These are phyloP conservation scores for Solanum pennellii DNA, from an alignment of 257 asterid genomes.

Conservation along the genomic window DNA sequence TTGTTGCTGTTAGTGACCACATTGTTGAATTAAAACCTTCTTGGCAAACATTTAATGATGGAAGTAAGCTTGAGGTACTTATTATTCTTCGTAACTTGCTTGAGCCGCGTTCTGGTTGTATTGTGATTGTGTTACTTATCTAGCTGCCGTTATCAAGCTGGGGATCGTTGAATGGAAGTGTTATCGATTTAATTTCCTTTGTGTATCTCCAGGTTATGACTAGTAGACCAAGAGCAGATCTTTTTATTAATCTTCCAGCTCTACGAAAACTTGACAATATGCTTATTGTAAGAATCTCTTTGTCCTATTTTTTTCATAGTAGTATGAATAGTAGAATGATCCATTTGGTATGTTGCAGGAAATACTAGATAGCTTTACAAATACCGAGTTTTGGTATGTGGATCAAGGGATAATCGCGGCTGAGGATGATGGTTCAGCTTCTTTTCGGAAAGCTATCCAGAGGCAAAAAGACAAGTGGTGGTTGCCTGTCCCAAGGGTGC, in stretches of 20 bases:
- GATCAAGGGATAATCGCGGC: slow-evolving; percentile 67
- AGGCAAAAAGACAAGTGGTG: slow-evolving; percentile 97
- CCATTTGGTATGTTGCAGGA: slow-evolving; percentile 29
- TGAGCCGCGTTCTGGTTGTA: too few species aligned
- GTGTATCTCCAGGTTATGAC: slow-evolving; percentile 39
- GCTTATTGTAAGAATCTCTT: slow-evolving; percentile 60
- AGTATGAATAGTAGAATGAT: neutral
- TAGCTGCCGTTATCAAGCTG: neutral
- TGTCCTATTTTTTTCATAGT: neutral
- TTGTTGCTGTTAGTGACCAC: slow-evolving; percentile 61
- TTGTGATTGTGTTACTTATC: neutral
- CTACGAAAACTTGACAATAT: slow-evolving; percentile 85
- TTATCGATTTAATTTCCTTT: neutral
- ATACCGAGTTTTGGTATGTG: slow-evolving; percentile 74
- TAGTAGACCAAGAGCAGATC: slow-evolving; percentile 64
- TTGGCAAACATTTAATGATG: slow-evolving; percentile 72
- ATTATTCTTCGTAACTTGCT: too few species aligned
- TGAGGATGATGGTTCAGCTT: slow-evolving; percentile 58
- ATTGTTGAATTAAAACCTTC: slow-evolving; percentile 70
- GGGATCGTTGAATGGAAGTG: neutral
- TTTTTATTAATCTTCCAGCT: slow-evolving; percentile 77
- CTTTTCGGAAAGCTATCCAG: slow-evolving; percentile 44
- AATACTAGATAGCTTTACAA: slow-evolving; percentile 58
- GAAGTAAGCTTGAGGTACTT: slow-evolving; percentile 53
- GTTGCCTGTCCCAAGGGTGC: slow-evolving; percentile 94